These are phyloP conservation scores for Incumbomyces lentus DNA, from an alignment of 2,329 filamentous ascomycete species.

Conservation along the genomic window DNA sequence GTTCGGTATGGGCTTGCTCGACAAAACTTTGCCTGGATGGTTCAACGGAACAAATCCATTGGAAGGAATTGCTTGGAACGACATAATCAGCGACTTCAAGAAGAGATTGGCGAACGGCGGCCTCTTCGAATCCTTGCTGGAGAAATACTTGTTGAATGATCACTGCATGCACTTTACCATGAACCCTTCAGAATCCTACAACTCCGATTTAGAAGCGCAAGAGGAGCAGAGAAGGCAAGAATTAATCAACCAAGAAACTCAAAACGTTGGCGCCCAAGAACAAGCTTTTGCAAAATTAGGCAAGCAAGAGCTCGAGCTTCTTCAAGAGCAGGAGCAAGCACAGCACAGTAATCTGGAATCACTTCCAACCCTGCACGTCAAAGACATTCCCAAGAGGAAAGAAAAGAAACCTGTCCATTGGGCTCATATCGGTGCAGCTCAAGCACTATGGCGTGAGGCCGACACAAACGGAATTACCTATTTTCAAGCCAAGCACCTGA, in stretches of 20 bases:
- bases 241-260: conserved; percentile 38
- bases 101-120: conserved; percentile 55
- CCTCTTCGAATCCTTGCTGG: conserved; percentile 74
- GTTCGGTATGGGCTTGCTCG: conserved; percentile 84
- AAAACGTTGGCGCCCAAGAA: conserved; percentile 58
- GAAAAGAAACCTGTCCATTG: conserved; percentile 60
- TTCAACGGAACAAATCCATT: conserved; percentile 93
- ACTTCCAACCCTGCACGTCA: conserved; percentile 76
- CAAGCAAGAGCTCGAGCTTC: conserved; percentile 65
- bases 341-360: conserved; percentile 77
- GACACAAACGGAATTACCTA: conserved; percentile 94
- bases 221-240: conserved; percentile 66
- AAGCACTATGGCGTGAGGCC: conserved; percentile 81
- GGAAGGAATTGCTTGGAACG: conserved; percentile 82
- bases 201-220: conserved; percentile 62
- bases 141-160: conserved; percentile 84
- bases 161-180: conserved; percentile 88
- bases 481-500: conserved; percentile 75
- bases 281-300: conserved; percentile 63
- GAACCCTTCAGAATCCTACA: conserved; percentile 69
- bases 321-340: conserved; percentile 74
- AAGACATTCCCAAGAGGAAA: conserved; percentile 73
- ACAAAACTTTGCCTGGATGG: conserved; percentile 82
- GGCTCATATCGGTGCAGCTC: conserved; percentile 49
- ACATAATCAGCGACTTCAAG: conserved; percentile 76